Percentiles rank a stretch among this genome's conserved stretches.
These are phyloP conservation scores for Calonectria montana DNA, from an alignment of 2,329 filamentous ascomycete genomes.

Conservation along the genomic window DNA sequence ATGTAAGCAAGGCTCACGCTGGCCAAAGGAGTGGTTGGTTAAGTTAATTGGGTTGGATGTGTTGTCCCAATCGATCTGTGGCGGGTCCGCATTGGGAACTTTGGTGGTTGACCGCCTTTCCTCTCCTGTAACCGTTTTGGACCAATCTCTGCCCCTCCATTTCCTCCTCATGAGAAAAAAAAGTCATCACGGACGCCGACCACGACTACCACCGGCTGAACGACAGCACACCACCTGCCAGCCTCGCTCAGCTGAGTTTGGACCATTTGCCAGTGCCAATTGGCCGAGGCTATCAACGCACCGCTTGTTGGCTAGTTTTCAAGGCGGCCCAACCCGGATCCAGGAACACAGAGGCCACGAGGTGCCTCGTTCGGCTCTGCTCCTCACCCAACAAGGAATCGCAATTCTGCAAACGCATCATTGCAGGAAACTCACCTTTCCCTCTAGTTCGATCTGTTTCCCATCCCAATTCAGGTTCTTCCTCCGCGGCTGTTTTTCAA, in stretches of 20 bases:
- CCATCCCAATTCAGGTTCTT: not conserved
- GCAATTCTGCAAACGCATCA: constrained; percentile 5
- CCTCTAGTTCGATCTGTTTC: not conserved
- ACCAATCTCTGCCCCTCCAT: constrained; percentile 25
- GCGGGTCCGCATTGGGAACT: constrained; percentile 10
- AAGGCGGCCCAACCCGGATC: constrained; percentile 38
- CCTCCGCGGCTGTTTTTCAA: constrained; percentile 1
- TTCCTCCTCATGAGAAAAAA: constrained; percentile 1
- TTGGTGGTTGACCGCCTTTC: constrained; percentile 40
- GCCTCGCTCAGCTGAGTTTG: constrained; percentile 3
- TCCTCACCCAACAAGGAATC: not conserved
- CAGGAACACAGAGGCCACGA: constrained; percentile 39
- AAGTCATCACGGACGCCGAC: not conserved
- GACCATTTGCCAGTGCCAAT: not conserved
- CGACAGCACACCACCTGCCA: constrained; percentile 7
- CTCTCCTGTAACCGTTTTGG: constrained; percentile 30
- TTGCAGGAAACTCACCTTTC: not conserved
- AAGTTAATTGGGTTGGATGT: not conserved
- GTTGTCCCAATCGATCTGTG: not conserved
- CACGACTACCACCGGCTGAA: not conserved
- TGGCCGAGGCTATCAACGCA: not conserved
- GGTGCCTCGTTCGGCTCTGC: constrained; percentile 11
- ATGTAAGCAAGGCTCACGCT: not conserved
- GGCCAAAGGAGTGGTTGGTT: not conserved
- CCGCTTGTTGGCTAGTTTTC: not conserved